Evolutionary conservation across 441 rosid genomes (phyloP), one percentile per base, ranked within the genome.

Genomic region (Euphorbia corollata): DNA sequence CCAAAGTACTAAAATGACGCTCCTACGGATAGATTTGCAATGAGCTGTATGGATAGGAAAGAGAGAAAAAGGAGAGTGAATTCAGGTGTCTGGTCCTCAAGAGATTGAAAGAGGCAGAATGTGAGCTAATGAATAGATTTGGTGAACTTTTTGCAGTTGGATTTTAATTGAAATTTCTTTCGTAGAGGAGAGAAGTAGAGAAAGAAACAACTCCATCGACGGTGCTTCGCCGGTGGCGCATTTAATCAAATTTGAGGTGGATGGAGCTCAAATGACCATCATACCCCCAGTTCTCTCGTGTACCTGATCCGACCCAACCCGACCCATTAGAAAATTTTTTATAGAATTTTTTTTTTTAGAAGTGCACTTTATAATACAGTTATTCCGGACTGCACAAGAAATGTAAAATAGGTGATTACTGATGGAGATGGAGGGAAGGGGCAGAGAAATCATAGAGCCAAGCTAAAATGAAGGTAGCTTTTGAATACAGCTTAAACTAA

Each of bases 61-160:
- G 61, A 58, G 61, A 61, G 5, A 22, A 27, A 19, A 57, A 0
- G 8, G 8, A 27, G 48, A 66, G 61, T 38, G 23, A 39, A 32
- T 55, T 66, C 22, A 55, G 68, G 61, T 66, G 61, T 55, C 36
- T 22, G 61, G 38, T 66, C 61, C n/a, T 60, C 51, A 22, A 64
- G 45, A 45, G 47, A 6, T 2, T 12, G 65, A 41, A 41, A 30
- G 45, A 18, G 15, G 38, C 4, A 54, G 8, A 38, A 16, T 27
- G 41, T 24, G 18, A 56, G 60, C 2, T 24, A 11, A 24, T 16
- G 36, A 56, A 54, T 22, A 9, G 5, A 54, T 47, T 34, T 18
- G 58, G 9, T 51, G 41, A 41, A 18, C 18, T 55, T 39, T 53
- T 27, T 54, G 24, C 27, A 3, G 39, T 8, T 36, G 9, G 22